These are phyloP conservation scores for Draba incana DNA, from an alignment of 345 rosid species.

Conservation along the genomic window DNA sequence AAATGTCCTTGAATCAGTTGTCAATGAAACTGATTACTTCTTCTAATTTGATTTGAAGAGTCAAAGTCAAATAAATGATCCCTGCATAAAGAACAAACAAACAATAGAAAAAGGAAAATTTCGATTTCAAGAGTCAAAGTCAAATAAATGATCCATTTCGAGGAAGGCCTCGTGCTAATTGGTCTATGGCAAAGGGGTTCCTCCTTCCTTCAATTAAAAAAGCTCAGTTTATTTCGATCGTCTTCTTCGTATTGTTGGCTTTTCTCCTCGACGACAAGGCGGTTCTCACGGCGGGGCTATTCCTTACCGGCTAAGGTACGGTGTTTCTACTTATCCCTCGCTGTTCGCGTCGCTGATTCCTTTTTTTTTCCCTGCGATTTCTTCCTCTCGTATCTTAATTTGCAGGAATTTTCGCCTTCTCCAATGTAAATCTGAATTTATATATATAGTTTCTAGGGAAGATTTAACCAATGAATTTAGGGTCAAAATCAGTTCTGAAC, in stretches of 20 bases:
- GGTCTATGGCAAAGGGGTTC: no score
- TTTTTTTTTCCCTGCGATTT: neutral
- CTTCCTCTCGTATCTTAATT: slow-evolving; percentile 13
- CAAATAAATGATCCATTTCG: no score
- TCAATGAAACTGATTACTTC: no score
- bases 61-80: no score
- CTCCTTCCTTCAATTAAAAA: neutral
- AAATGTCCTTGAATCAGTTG: no score
- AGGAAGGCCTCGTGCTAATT: no score
- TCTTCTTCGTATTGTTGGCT: neutral
- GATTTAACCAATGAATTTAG: neutral
- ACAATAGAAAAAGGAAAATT: no score
- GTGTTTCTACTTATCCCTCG: slow-evolving; percentile 8
- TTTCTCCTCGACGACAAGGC: slow-evolving; percentile 10
- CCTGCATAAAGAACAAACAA: no score
- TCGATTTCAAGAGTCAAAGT: no score
- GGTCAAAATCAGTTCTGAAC: no score
- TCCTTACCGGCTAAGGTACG: slow-evolving; percentile 34
- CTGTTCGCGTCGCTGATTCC: neutral
- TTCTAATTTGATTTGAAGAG: no score
- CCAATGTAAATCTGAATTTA: no score
- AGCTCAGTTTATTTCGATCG: slow-evolving; percentile 14
- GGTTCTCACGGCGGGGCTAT: neutral
- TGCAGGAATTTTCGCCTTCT: neutral
- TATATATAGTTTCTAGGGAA: neutral